Evolutionary conservation across 2,329 filamentous ascomycete genomes (phyloP).

Genomic region (Claviceps digitariae): DNA sequence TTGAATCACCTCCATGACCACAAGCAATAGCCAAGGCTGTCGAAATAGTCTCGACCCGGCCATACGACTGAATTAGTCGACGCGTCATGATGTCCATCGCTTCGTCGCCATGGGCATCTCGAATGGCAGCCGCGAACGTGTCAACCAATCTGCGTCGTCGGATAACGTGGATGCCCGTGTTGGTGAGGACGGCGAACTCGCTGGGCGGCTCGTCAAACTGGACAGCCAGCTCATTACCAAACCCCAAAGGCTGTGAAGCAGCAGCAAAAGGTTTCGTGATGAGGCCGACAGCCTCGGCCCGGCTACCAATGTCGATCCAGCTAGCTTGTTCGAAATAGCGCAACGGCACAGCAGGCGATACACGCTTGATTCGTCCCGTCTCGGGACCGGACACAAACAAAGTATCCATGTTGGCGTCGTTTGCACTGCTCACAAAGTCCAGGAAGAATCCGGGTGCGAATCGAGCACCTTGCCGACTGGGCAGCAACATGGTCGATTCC

Average conservation of each 20-base stretch:
- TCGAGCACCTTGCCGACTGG: constrained; percentile 39
- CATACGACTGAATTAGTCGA: constrained; percentile 75
- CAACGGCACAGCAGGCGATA: constrained; percentile 37
- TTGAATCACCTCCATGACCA: constrained; percentile 69
- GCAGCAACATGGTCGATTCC: constrained; percentile 33
- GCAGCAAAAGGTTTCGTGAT: constrained; percentile 62
- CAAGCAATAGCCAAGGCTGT: constrained; percentile 90
- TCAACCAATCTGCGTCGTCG: constrained; percentile 77
- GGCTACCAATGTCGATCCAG: constrained; percentile 62
- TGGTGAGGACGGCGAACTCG: constrained; percentile 85
- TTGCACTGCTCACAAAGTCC: constrained; percentile 59
- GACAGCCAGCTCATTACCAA: constrained; percentile 91
- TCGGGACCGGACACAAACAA: constrained; percentile 84
- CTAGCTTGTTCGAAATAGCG: constrained; percentile 66
- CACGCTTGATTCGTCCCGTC: constrained; percentile 64
- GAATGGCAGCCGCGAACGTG: constrained; percentile 73
- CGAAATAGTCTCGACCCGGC: constrained; percentile 76
- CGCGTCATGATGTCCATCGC: constrained; percentile 70
- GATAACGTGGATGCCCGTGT: constrained; percentile 77
- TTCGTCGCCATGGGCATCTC: constrained; percentile 60
- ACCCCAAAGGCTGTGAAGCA: constrained; percentile 55
- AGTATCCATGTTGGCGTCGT: constrained; percentile 45
- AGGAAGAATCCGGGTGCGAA: constrained; percentile 88
- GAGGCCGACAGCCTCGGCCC: constrained; percentile 65
- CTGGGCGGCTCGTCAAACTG: constrained; percentile 76